Conservation (phyloP, 83 land plant species). For the Picea abies region DNA sequence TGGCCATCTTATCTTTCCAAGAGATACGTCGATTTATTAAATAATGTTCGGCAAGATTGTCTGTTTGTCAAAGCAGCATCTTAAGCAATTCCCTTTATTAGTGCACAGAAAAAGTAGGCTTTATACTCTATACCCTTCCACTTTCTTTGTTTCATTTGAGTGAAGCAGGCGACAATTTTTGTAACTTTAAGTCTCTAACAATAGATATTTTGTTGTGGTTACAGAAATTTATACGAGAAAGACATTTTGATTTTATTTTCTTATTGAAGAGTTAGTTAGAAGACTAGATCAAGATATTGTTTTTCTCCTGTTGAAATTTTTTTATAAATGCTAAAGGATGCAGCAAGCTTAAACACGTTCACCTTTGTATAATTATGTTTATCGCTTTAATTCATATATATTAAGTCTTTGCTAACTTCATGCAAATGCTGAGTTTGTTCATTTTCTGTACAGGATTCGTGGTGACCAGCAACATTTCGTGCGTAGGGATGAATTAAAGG, state of each 20-base stretch:
- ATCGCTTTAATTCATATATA: constrained; percentile 4
- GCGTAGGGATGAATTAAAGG: constrained; percentile 93
- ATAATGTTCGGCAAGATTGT: too few species aligned
- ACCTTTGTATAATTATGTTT: not conserved
- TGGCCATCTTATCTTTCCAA: too few species aligned
- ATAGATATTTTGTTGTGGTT: not conserved
- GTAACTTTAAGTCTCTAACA: not conserved
- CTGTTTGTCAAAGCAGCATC: too few species aligned
- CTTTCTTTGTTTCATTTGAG: not conserved
- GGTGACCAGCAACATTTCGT: constrained; percentile 99
- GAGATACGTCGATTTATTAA: too few species aligned
- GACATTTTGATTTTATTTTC: not conserved
- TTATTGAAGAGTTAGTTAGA: not conserved
- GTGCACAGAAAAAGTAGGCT: too few species aligned
- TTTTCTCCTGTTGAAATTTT: not conserved
- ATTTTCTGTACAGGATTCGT: constrained; percentile 64
- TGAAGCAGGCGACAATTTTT: not conserved
- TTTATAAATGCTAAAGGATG: not conserved
- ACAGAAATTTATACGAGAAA: not conserved
- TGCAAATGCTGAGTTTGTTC: not conserved
- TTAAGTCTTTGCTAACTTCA: not conserved
- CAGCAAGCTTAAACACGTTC: not conserved
- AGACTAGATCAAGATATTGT: not conserved
- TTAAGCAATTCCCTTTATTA: too few species aligned
- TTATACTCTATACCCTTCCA: not conserved